Evolutionary conservation across 2,329 filamentous ascomycete genomes (phyloP).

Genomic region (Trichophyton mentagrophytes): DNA sequence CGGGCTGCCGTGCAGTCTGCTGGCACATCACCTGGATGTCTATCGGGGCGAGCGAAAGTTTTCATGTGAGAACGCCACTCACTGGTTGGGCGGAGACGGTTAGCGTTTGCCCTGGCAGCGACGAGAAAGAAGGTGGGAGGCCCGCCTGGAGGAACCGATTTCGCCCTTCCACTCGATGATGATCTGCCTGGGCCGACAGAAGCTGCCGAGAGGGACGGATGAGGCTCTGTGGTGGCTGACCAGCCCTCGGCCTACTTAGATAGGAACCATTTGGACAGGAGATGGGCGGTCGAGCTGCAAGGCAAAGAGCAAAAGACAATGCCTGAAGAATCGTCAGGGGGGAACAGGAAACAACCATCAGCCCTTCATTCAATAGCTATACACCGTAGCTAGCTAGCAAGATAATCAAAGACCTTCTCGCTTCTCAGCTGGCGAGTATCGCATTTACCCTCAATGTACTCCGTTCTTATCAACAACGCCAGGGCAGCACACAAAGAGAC

Average conservation of each 20-base stretch:
- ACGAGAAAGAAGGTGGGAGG: neutral
- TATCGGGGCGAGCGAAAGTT: neutral
- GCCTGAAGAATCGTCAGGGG: neutral
- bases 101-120: neutral
- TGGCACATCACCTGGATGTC: neutral
- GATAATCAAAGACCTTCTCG: no score
- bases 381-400: no score
- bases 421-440: no score
- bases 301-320: neutral
- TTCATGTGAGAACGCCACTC: neutral
- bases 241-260: neutral
- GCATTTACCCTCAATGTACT: no score
- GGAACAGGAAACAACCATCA: no score
- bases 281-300: neutral
- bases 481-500: no score
- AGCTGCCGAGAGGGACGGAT: neutral
- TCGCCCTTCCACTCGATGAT: neutral
- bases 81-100: no score
- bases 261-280: neutral
- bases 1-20: neutral
- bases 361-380: no score
- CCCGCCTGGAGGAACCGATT: neutral
- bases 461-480: no score
- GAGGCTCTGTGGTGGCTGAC: neutral
- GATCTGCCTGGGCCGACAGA: neutral